phyloP scores from a whole-genome alignment of 805 yeast genomes.

The Dipodascus geniculatus region DNA sequence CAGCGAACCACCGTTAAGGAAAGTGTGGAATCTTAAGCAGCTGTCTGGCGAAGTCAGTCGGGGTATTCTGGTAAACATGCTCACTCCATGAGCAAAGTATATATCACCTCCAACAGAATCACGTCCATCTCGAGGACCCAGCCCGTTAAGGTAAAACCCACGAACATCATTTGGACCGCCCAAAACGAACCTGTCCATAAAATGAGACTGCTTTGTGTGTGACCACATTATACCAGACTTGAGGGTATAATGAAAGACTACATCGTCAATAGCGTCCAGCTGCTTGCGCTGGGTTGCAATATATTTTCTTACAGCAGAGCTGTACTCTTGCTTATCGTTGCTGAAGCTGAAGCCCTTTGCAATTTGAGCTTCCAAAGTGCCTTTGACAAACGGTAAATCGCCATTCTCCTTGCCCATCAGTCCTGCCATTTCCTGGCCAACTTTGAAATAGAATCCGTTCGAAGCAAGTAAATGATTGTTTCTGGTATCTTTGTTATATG shows the following conservation, averaged over 20 bases:
- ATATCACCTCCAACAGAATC: constrained; percentile 61
- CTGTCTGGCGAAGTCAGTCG: constrained; percentile 30
- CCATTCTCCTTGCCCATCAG: constrained; percentile 14
- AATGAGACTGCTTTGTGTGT: constrained; percentile 32
- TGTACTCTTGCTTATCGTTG: constrained; percentile 1
- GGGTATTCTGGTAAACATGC: constrained; percentile 53
- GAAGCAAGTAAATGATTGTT: constrained; percentile 33
- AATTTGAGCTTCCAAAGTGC: constrained; percentile 25
- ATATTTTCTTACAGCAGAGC: neutral
- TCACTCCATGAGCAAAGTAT: constrained; percentile 43
- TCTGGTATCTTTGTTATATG: constrained; percentile 35
- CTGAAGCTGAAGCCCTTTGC: constrained; percentile 22
- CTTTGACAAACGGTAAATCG: constrained; percentile 24
- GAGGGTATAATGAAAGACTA: neutral
- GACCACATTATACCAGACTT: constrained; percentile 7
- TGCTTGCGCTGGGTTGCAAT: neutral
- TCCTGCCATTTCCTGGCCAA: constrained; percentile 37
- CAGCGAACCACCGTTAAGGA: constrained; percentile 55
- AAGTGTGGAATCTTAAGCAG: constrained; percentile 51
- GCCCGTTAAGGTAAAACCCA: constrained; percentile 54
- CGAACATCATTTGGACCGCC: constrained; percentile 71
- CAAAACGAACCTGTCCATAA: constrained; percentile 69
- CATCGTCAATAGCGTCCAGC: neutral
- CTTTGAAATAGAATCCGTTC: constrained; percentile 31
- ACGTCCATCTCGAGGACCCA: constrained; percentile 47